These are phyloP conservation scores for Yamadazyma sp. DNA, from an alignment of 1,139 yeast genomes.

Conservation along the genomic window DNA sequence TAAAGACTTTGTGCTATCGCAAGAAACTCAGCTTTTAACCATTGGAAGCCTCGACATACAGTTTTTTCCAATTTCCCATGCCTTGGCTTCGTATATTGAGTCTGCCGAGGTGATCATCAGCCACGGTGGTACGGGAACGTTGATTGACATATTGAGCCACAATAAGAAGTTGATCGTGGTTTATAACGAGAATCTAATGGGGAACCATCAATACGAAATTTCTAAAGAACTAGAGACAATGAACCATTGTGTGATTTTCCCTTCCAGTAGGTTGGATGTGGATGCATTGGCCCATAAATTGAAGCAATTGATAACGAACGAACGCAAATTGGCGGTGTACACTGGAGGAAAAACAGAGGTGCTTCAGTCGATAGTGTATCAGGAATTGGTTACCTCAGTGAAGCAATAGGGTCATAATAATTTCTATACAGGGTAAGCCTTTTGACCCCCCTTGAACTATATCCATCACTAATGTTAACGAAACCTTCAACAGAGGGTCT, in stretches of 20 bases:
- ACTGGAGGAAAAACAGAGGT: not conserved
- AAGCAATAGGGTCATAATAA: not conserved
- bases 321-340: not conserved
- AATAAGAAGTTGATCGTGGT: conserved; percentile 60
- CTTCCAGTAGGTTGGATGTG: conserved; percentile 4
- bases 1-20: not conserved
- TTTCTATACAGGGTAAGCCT: no score
- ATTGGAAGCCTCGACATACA: conserved; percentile 7
- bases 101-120: conserved; percentile 64
- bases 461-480: no score
- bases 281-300: not conserved
- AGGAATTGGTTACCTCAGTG: not conserved
- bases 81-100: conserved; percentile 37
- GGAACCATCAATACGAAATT: conserved; percentile 83
- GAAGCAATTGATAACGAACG: not conserved
- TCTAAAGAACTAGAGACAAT: conserved; percentile 37
- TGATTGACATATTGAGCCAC: conserved; percentile 68
- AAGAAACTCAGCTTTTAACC: not conserved
- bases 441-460: no score
- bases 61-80: conserved; percentile 51
- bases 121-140: conserved; percentile 95
- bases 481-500: no score
- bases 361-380: conserved; percentile 3
- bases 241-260: conserved; percentile 10
- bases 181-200: conserved; percentile 69